Evolutionary conservation across 441 rosid genomes (phyloP).

Genomic region (Geranium incanum): DNA sequence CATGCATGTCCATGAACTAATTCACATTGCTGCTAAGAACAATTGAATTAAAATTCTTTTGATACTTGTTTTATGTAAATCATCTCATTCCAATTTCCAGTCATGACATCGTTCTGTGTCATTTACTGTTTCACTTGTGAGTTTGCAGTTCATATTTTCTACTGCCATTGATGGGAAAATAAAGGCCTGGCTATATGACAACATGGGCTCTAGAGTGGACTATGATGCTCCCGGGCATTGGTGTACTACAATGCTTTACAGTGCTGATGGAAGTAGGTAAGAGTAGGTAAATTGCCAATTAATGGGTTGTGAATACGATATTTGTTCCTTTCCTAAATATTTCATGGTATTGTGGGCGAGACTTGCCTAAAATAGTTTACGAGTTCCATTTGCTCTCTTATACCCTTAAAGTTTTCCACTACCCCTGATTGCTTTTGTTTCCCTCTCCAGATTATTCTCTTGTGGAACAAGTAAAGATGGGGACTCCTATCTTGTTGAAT

Average conservation of each 20-base stretch:
- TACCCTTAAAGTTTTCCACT: not conserved
- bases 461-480: constrained; percentile 50
- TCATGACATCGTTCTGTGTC: not conserved
- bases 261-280: constrained; percentile 77
- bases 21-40: no score
- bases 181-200: constrained; percentile 77
- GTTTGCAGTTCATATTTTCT: constrained; percentile 61
- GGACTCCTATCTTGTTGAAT: constrained; percentile 67
- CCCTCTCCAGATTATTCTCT: constrained; percentile 24
- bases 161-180: constrained; percentile 76
- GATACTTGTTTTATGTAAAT: not conserved
- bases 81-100: not conserved
- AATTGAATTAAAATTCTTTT: not conserved
- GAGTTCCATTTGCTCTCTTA: not conserved
- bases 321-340: no score
- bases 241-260: constrained; percentile 65
- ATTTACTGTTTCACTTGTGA: not conserved
- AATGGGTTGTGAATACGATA: no score
- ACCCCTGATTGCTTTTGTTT: not conserved
- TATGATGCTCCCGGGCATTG: constrained; percentile 75
- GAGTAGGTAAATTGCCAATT: no score
- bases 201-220: constrained; percentile 67
- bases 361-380: not conserved
- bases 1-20: no score
- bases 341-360: constrained; percentile 14